phyloP scores from a whole-genome alignment of 2,329 filamentous ascomycete species.

The Podosphaera aphanis region DNA sequence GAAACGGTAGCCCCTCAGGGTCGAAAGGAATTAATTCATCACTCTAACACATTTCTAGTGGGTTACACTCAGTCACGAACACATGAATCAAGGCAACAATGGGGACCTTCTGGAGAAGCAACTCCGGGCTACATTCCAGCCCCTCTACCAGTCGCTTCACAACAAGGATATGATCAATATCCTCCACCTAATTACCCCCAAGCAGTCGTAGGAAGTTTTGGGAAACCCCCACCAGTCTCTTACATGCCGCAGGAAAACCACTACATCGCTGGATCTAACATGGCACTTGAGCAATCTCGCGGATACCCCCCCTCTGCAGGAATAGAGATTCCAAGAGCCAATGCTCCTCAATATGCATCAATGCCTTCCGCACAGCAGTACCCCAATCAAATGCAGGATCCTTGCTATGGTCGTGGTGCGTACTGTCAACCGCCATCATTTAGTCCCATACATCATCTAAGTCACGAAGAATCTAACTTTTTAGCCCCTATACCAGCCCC shows the following conservation, averaged over 20 bases:
- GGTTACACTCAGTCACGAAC: constrained; percentile 16
- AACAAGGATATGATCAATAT: constrained; percentile 12
- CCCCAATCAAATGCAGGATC: constrained; percentile 23
- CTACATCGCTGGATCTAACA: constrained; percentile 13
- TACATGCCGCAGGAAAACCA: constrained; percentile 9
- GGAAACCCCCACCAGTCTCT: background rate
- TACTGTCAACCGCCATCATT: constrained; percentile 18
- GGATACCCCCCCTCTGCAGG: constrained; percentile 6
- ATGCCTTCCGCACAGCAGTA: constrained; percentile 19
- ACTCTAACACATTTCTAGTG: constrained; percentile 17
- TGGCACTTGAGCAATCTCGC: constrained; percentile 4
- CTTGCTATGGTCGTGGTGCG: constrained; percentile 36
- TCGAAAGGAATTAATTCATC: constrained; percentile 14
- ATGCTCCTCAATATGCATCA: constrained; percentile 6
- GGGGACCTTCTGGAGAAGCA: constrained; percentile 14
- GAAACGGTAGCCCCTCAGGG: constrained; percentile 16
- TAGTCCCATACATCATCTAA: constrained; percentile 3
- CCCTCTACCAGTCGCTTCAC: constrained; percentile 5
- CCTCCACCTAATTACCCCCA: constrained; percentile 9
- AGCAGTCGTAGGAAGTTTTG: constrained; percentile 4
- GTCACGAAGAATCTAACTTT: constrained; percentile 15
- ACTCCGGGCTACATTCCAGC: constrained; percentile 8
- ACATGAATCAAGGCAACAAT: constrained; percentile 17
- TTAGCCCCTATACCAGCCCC: constrained; percentile 6
- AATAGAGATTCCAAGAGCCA: constrained; percentile 6